Evolutionary conservation across 768 basidiomycete species (phyloP), one percentile per base, ranked within the genome.

Genomic region (Tricholoma sp.): DNA sequence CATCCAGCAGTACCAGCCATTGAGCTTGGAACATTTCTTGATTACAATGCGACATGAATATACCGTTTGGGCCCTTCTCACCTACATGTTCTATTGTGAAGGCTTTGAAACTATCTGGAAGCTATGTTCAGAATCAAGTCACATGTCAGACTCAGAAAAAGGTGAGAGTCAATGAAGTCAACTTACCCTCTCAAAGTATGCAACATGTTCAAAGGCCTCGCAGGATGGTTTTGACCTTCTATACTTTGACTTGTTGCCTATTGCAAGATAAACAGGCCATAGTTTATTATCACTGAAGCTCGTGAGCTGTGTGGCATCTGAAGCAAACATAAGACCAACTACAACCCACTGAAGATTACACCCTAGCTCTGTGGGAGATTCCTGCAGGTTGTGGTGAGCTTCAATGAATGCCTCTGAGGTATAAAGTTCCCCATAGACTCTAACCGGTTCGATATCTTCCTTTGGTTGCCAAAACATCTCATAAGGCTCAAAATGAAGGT

Each of bases 281-380:
- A 67, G 59, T 7, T 59, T 59, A 1, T 66, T 62, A 24, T 55
- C 66, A 2, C 69, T 68, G 51, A 71, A 70, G 11, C 50, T 56
- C 6, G 69, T 56, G 18, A 70, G 65, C 29, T 68, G 66, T 0
- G 70, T 71, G 0, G 62, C 59, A 53, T 71, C 70, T 1, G 69
- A 71, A 51, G 63, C 68, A 12, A 67, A 54, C 66, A 67, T 68
- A 1, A 68, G n/a, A 3, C 60, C 57, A 12, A 57, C 55, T 45
- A 68, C 57, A 11, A 61, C 59, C 0, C 31, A 41, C 24, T 55
- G 59, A 6, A 63, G 52, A n/a, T 56, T 41, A 15, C 63, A 65
- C 0, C 50, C 59, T 15, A 44, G 47, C 29, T 63, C 56, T 10
- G 17, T 10, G 0, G 57, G 55, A 0, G 31, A 33, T 2, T 31